Base-by-base conservation (phyloP, 2,329 filamentous ascomycete species). In the Fusarium sp. region DNA sequence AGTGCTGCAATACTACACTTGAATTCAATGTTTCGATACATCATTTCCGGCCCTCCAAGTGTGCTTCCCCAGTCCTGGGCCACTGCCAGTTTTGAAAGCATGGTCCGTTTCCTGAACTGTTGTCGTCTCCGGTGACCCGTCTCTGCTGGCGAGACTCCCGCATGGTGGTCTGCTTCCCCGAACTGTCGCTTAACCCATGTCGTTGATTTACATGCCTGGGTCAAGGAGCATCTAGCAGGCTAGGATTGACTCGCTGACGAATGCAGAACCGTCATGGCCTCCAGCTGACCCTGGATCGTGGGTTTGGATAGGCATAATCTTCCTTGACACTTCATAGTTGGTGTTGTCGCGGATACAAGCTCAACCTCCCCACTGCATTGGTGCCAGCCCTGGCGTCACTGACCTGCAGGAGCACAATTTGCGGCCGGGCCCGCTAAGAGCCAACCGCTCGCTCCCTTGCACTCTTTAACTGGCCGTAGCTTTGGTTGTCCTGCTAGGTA, bases 141-240 rank as follows among this genome's bases (percentile, higher is more conserved):
- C 47, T 61, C 47, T 25, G 23, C 23, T 64, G 56, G 58, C 58
- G 57, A 63, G 58, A 51, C 54, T 44, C 45, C 43, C 49, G 47
- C 45, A 37, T 58, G 54, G 60, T 60, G 55, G 49, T 44, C 53
- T 61, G 44, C 47, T 52, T 45, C 27, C 63, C 57, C 42, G 33
- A 58, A 65, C 41, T 44, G 63, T 70, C 67, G 65, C 67, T 68
- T 70, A 69, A 67, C 55, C 60, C 65, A 66, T 58, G 63, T 42
- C 44, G 47, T 53, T 69, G 67, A 70, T 70, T 70, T 61, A 65
- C 58, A 68, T 67, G 43, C 15, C 38, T 42, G 49, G 51, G 35
- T 43, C 15, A 25, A 52, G 42, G 47, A 52, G 42, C 50, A 51
- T 51, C 44, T 48, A 39, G 44, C 42, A 48, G 43, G 44, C 50